These are phyloP conservation scores for Pyrenophora graminea DNA, from an alignment of 2,329 filamentous ascomycete species.

Conservation along the genomic window DNA sequence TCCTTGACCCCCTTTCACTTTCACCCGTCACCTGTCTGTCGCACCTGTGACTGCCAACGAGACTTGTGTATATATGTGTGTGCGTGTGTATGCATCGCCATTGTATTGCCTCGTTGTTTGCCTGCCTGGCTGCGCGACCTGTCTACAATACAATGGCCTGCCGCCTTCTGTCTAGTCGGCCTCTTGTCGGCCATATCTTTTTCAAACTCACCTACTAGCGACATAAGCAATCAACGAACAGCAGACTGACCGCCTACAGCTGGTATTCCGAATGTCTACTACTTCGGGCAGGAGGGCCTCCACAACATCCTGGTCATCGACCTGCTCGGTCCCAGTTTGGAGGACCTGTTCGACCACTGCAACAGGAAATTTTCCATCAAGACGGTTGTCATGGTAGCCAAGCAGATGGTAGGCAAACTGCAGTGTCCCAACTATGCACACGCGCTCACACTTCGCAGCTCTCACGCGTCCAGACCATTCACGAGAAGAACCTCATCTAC, in stretches of 20 bases:
- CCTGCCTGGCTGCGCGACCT: no score
- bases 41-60: not conserved
- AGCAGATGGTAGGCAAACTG: conserved; percentile 82
- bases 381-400: conserved; percentile 98
- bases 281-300: conserved; percentile 96
- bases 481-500: conserved; percentile 99
- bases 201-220: no score
- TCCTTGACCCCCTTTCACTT: conserved; percentile 8
- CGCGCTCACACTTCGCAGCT: conserved; percentile 58
- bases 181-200: no score
- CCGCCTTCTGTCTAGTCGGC: no score
- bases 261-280: conserved; percentile 99
- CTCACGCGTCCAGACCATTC: conserved; percentile 89
- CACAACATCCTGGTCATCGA: conserved; percentile 99
- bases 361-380: conserved; percentile 94
- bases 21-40: conserved; percentile 14
- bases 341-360: conserved; percentile 97
- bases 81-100: not conserved
- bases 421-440: not conserved
- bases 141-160: no score
- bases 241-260: conserved; percentile 58
- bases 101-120: no score
- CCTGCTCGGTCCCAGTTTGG: conserved; percentile 88
- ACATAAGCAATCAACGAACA: not conserved
- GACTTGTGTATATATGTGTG: not conserved